A percentile compares a stretch with the other conserved stretches of the same genome.
These are phyloP conservation scores for Mortierella sp. DNA, from an alignment of 371 early-diverging fungal genomes.

Conservation along the genomic window DNA sequence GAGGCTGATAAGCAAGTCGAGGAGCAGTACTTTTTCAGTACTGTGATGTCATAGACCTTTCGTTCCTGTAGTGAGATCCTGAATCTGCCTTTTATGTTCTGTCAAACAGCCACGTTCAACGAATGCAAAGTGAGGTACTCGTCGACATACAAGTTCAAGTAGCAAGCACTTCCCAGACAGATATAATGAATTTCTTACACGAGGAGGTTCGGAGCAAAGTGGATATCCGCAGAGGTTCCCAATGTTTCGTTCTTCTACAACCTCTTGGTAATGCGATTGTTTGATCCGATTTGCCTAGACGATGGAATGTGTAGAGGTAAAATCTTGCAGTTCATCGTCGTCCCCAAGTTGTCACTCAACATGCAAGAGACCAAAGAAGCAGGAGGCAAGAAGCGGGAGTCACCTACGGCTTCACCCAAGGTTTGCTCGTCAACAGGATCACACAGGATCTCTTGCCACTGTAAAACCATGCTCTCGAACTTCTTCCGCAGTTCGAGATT, in stretches of 20 bases:
- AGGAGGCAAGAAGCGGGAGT: too few relatives aligned
- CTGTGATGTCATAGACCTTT: conserved; percentile 75
- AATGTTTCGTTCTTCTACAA: conserved; percentile 72
- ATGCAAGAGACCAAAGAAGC: too few relatives aligned
- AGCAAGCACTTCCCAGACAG: too few relatives aligned
- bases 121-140: background rate
- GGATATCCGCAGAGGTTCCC: conserved; percentile 79
- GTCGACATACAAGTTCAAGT: too few relatives aligned
- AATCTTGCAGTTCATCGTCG: background rate
- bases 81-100: conserved; percentile 59
- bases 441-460: conserved; percentile 69
- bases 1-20: conserved; percentile 69
- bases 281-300: conserved; percentile 49
- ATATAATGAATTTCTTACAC: conserved; percentile 23
- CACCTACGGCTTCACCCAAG: conserved; percentile 52
- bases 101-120: conserved; percentile 17
- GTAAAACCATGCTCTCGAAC: conserved; percentile 62
- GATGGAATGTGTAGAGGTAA: background rate
- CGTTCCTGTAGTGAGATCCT: conserved; percentile 67
- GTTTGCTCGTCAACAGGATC: conserved; percentile 35
- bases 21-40: conserved; percentile 70
- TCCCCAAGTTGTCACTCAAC: too few relatives aligned
- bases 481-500: conserved; percentile 61
- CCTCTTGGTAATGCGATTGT: conserved; percentile 65
- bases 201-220: conserved; percentile 60